Percentiles rank a stretch among this genome's conserved stretches.
phyloP scores from a whole-genome alignment of 176 grass and related monocot species.

The Poa annua region DNA sequence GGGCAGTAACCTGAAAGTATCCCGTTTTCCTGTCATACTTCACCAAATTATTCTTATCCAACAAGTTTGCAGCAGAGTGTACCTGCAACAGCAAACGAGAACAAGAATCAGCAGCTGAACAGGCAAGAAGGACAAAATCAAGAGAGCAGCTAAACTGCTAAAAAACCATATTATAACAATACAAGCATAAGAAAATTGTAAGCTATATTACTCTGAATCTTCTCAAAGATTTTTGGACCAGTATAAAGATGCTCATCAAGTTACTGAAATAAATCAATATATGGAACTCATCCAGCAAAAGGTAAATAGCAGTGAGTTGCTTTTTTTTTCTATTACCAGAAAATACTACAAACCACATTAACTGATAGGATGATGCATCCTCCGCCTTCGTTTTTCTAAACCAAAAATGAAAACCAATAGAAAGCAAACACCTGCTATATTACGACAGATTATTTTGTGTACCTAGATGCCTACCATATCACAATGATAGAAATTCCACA shows the following conservation, averaged over 20 bases:
- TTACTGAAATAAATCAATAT: neutral
- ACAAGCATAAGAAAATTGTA: neutral
- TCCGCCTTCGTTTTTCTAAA: neutral
- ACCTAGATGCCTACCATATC: too few relatives aligned
- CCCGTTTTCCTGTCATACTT: slow-evolving; percentile 98
- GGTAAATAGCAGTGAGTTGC: neutral
- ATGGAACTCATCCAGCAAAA: neutral
- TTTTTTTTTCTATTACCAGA: neutral
- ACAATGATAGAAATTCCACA: too few relatives aligned
- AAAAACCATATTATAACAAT: neutral
- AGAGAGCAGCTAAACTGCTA: too few relatives aligned
- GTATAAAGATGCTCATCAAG: neutral
- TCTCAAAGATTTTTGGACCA: neutral
- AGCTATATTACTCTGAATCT: neutral
- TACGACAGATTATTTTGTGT: neutral
- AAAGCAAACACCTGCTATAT: neutral
- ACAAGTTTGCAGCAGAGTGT: slow-evolving; percentile 89
- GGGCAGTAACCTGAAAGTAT: slow-evolving; percentile 91
- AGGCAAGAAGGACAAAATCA: neutral
- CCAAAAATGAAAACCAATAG: neutral
- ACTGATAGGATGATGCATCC: neutral
- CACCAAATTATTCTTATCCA: slow-evolving; percentile 92
- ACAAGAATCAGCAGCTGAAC: slow-evolving; percentile 13
- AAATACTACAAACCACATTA: neutral
- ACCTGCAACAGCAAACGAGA: slow-evolving; percentile 63